These are phyloP conservation scores for Paecilomyces niveus DNA, from an alignment of 2,329 filamentous ascomycete species.

Conservation along the genomic window DNA sequence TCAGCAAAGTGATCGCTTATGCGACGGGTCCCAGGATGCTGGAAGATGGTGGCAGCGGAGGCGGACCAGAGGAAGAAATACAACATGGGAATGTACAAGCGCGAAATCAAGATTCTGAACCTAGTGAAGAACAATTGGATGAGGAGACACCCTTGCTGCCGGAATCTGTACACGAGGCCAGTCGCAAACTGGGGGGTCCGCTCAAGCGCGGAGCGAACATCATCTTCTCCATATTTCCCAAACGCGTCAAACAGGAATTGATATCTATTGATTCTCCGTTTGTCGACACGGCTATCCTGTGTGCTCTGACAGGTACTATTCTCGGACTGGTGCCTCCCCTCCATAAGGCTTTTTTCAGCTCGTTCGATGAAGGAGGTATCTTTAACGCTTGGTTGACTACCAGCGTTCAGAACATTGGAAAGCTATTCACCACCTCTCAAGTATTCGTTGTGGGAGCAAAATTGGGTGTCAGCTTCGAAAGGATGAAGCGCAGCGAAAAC, in stretches of 20 bases:
- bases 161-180: conserved; percentile 15
- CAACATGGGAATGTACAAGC: conserved; percentile 13
- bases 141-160: conserved; percentile 49
- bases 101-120: conserved; percentile 17
- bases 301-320: conserved; percentile 51
- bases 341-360: conserved; percentile 56
- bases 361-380: conserved; percentile 52
- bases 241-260: conserved; percentile 23
- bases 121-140: conserved; percentile 18
- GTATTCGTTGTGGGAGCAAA: conserved; percentile 63
- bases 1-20: conserved; percentile 58
- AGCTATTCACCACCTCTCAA: conserved; percentile 58
- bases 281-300: conserved; percentile 56
- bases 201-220: conserved; percentile 20
- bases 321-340: conserved; percentile 55
- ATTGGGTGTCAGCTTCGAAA: conserved; percentile 48
- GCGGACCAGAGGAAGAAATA: conserved; percentile 20
- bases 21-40: conserved; percentile 55
- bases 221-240: conserved; percentile 25
- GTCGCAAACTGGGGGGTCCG: conserved; percentile 6
- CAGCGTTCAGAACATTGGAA: conserved; percentile 55
- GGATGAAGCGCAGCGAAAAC: conserved; percentile 31
- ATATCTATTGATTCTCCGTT: conserved; percentile 44
- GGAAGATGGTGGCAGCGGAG: conserved; percentile 25
- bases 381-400: conserved; percentile 61